These are phyloP conservation scores for Trichosporon ovoides DNA, from an alignment of 1,284 basidiomycete species.

Conservation along the genomic window DNA sequence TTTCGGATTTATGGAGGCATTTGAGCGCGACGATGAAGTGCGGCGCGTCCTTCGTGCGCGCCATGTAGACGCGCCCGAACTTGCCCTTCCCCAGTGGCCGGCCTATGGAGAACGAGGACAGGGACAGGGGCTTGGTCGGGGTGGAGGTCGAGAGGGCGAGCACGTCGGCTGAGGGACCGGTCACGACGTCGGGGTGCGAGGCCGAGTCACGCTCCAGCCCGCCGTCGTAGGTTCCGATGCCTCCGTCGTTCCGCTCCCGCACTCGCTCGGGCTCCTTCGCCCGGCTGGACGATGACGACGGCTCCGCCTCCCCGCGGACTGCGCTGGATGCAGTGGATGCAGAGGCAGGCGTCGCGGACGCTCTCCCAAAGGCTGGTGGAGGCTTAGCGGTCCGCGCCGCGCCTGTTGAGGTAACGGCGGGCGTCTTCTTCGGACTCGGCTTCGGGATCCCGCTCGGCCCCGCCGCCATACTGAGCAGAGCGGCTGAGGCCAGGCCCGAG, in stretches of 20 bases:
- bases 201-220: slow-evolving; percentile 75
- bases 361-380: too few relatives aligned
- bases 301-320: neutral
- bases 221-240: slow-evolving; percentile 80
- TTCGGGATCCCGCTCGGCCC: slow-evolving; percentile 40
- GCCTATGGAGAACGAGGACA: slow-evolving; percentile 88
- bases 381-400: too few relatives aligned
- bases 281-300: too few relatives aligned
- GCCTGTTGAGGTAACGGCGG: too few relatives aligned
- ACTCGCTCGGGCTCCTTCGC: slow-evolving; percentile 24
- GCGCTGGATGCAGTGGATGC: too few relatives aligned
- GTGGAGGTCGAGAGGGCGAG: slow-evolving; percentile 62
- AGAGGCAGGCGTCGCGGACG: too few relatives aligned
- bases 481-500: slow-evolving; percentile 37
- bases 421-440: slow-evolving; percentile 18
- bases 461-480: too few relatives aligned
- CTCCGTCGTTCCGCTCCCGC: slow-evolving; percentile 40
- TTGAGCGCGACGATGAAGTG: slow-evolving; percentile 96
- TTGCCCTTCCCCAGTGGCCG: slow-evolving; percentile 96
- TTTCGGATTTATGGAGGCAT: slow-evolving; percentile 94
- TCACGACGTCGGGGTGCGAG: too few relatives aligned
- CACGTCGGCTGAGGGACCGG: slow-evolving; percentile 67
- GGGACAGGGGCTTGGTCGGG: slow-evolving; percentile 49
- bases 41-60: slow-evolving; percentile 79
- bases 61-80: slow-evolving; percentile 98